Percentiles rank a stretch among this genome's conserved stretches.
phyloP scores from a whole-genome alignment of 78 protist species.

The Isochrysis galbana region DNA sequence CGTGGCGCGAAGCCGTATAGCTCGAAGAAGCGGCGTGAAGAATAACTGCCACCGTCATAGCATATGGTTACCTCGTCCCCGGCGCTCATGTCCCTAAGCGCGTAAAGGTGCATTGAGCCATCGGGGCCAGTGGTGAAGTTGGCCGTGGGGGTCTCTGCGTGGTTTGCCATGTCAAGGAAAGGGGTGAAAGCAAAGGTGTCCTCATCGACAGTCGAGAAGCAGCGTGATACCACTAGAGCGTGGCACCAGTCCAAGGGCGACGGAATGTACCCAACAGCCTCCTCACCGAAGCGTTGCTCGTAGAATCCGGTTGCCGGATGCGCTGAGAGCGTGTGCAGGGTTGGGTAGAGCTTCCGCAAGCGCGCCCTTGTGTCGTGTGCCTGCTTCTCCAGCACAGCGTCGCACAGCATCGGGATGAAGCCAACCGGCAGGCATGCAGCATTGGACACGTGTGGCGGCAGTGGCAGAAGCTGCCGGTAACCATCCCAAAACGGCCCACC shows the following conservation, averaged over 20 bases:
- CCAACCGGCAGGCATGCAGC: background rate
- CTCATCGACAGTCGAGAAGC: background rate
- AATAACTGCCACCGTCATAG: background rate
- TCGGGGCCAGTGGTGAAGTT: background rate
- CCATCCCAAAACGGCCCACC: background rate
- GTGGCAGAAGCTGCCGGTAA: background rate
- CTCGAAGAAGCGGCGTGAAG: background rate
- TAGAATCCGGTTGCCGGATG: background rate
- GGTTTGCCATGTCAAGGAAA: background rate
- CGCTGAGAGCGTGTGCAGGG: background rate
- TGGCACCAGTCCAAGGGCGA: background rate
- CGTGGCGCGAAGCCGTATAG: background rate
- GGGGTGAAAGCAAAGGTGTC: background rate
- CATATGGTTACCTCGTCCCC: slow-evolving; percentile 5
- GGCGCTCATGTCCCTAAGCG: background rate
- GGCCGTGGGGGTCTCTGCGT: background rate
- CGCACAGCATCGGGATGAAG: background rate
- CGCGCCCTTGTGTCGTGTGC: background rate
- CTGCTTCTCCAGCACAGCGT: background rate
- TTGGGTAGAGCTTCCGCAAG: background rate
- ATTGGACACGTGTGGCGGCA: background rate
- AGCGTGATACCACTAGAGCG: background rate
- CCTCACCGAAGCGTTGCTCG: background rate
- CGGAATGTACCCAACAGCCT: background rate
- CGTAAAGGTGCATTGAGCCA: background rate